Percentiles rank a stretch among this genome's conserved stretches.
phyloP scores from a whole-genome alignment of 1,139 yeast species.

The Zygoascus meyerae region DNA sequence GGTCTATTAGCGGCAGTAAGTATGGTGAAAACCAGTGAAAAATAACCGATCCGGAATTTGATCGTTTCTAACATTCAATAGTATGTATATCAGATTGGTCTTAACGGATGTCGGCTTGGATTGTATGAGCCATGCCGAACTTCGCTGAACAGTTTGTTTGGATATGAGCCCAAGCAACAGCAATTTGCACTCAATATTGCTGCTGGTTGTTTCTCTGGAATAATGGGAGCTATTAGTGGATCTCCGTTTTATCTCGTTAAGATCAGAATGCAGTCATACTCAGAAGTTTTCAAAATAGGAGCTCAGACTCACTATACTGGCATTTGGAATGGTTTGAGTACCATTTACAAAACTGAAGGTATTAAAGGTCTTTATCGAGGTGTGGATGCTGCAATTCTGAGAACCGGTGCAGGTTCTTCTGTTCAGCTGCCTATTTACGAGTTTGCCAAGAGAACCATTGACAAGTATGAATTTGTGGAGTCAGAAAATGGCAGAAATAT shows the following conservation, averaged over 20 bases:
- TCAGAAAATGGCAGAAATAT: slow-evolving; percentile 72
- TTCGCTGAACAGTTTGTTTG: slow-evolving; percentile 48
- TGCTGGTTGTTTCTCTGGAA: slow-evolving; percentile 81
- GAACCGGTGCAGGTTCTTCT: slow-evolving; percentile 95
- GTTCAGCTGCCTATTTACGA: slow-evolving; percentile 94
- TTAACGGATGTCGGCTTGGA: slow-evolving; percentile 92
- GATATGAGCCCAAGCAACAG: slow-evolving; percentile 46
- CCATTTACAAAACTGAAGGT: slow-evolving; percentile 65
- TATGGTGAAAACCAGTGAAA: neutral
- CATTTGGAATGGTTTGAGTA: slow-evolving; percentile 59
- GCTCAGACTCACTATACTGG: slow-evolving; percentile 84
- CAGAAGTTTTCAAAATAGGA: slow-evolving; percentile 64
- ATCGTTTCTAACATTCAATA: slow-evolving; percentile 7
- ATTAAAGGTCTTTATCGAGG: slow-evolving; percentile 78
- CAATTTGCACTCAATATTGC: slow-evolving; percentile 55
- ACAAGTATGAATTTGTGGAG: slow-evolving; percentile 44
- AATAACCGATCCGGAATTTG: neutral
- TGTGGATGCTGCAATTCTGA: slow-evolving; percentile 85
- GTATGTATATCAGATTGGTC: slow-evolving; percentile 79
- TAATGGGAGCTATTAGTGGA: slow-evolving; percentile 83
- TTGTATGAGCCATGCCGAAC: slow-evolving; percentile 83
- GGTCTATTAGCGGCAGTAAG: slow-evolving; percentile 48
- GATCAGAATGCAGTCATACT: slow-evolving; percentile 93
- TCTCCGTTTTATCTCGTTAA: slow-evolving; percentile 89
- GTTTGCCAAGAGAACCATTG: slow-evolving; percentile 58